These are phyloP conservation scores for Rhinocladiella similis DNA, from an alignment of 2,329 filamentous ascomycete species.

Conservation along the genomic window DNA sequence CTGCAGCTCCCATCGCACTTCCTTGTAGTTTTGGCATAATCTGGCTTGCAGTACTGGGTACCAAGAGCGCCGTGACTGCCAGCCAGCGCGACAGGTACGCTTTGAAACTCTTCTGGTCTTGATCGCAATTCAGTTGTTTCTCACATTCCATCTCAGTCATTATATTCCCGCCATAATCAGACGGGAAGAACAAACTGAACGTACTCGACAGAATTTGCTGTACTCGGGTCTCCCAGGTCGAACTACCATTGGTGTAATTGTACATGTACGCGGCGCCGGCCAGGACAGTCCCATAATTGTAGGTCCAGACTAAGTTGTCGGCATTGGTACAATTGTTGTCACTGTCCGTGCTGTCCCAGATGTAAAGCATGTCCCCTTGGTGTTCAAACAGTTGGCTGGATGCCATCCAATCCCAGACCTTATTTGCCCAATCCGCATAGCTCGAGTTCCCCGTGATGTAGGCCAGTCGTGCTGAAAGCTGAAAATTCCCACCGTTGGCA, in stretches of 20 bases:
- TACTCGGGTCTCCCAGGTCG: conserved; percentile 54
- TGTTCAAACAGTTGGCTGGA: conserved; percentile 33
- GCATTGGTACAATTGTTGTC: conserved; percentile 51
- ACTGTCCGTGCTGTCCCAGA: conserved; percentile 57
- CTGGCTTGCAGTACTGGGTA: conserved; percentile 53
- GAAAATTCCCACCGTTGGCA: conserved; percentile 60
- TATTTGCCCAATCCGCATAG: conserved; percentile 74
- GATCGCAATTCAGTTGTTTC: conserved; percentile 53
- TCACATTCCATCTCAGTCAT: conserved; percentile 64
- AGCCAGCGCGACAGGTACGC: conserved; percentile 63
- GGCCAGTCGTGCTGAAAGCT: conserved; percentile 66
- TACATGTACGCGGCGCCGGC: conserved; percentile 59
- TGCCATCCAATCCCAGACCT: conserved; percentile 56
- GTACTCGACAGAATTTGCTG: conserved; percentile 56
- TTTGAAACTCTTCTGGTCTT: conserved; percentile 66
- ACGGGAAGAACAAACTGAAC: conserved; percentile 52
- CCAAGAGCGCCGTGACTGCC: conserved; percentile 58
- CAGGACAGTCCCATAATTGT: conserved; percentile 58
- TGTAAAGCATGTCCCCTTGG: conserved; percentile 50
- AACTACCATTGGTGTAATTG: conserved; percentile 45
- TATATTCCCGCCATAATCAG: conserved; percentile 49
- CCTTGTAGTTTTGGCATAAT: conserved; percentile 54
- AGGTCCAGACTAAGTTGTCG: conserved; percentile 56
- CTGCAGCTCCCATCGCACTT: conserved; percentile 56
- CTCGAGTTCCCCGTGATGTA: conserved; percentile 76